Conservation (phyloP, 2,329 filamentous ascomycete genomes). For the Fusarium irregulare region DNA sequence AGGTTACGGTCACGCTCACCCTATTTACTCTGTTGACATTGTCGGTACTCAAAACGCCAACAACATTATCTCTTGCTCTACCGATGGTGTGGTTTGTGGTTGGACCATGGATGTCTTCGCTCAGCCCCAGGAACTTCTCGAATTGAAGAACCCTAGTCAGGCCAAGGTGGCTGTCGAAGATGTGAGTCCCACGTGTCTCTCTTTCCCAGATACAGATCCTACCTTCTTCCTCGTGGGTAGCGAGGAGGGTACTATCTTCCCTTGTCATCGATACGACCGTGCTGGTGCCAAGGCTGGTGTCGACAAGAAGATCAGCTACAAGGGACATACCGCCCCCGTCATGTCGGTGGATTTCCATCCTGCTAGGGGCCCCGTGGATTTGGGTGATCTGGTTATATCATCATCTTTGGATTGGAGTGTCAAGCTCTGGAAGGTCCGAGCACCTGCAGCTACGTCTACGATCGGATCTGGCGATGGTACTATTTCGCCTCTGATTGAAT, state of each 20-base stretch:
- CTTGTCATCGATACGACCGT: constrained; percentile 96
- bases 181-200: constrained; percentile 91
- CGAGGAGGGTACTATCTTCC: constrained; percentile 95
- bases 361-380: constrained; percentile 88
- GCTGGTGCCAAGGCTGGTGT: constrained; percentile 97
- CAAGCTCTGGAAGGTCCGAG: constrained; percentile 94
- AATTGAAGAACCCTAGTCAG: constrained; percentile 85
- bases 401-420: constrained; percentile 96
- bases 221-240: constrained; percentile 98
- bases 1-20: constrained; percentile 94
- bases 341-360: constrained; percentile 98
- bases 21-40: constrained; percentile 94
- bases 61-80: constrained; percentile 97
- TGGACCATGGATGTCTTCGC: constrained; percentile 99
- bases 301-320: constrained; percentile 87
- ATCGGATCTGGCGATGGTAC: constrained; percentile 62
- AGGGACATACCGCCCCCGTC: constrained; percentile 90
- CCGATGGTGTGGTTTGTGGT: constrained; percentile 94
- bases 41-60: constrained; percentile 98
- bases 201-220: constrained; percentile 93
- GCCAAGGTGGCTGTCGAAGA: constrained; percentile 85
- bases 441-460: constrained; percentile 78
- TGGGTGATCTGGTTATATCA: constrained; percentile 93
- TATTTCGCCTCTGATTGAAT: constrained; percentile 84
- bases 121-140: constrained; percentile 93